These are phyloP conservation scores for Datura wrightii DNA, from an alignment of 257 asterid species.

Conservation along the genomic window DNA sequence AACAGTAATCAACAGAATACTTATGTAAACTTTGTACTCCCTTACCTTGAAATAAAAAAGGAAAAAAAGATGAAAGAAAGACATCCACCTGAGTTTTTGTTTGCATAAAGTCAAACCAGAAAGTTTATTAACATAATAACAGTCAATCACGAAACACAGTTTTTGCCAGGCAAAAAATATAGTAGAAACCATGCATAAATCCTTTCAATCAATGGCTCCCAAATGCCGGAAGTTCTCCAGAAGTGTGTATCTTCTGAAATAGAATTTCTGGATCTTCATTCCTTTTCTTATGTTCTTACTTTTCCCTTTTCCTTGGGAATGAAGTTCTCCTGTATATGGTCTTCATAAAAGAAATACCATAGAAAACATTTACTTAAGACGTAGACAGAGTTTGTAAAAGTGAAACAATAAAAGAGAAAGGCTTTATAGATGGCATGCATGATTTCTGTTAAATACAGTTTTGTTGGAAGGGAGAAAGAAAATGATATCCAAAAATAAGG, in stretches of 20 bases:
- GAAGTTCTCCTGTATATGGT: not conserved
- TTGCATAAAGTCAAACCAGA: too few species aligned
- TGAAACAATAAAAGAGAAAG: not conserved
- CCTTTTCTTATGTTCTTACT: not conserved
- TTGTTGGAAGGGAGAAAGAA: not conserved
- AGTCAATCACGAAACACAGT: too few species aligned
- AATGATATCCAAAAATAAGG: not conserved
- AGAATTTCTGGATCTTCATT: not conserved
- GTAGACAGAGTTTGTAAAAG: not conserved
- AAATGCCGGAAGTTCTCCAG: not conserved
- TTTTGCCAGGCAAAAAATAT: not conserved
- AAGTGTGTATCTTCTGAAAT: not conserved
- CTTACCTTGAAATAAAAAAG: too few species aligned
- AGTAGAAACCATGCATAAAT: not conserved
- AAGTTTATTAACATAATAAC: too few species aligned
- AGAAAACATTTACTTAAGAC: too few species aligned
- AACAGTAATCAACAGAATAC: too few species aligned
- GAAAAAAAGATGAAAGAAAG: too few species aligned
- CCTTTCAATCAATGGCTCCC: not conserved
- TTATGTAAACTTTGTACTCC: too few species aligned
- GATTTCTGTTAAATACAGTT: not conserved
- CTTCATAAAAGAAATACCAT: not conserved
- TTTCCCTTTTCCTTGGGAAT: not conserved
- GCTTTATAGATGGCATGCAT: not conserved
- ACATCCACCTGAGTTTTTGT: too few species aligned